Evolutionary conservation across 805 yeast species (phyloP).

Genomic region (Myxozyma vanderwaltii): DNA sequence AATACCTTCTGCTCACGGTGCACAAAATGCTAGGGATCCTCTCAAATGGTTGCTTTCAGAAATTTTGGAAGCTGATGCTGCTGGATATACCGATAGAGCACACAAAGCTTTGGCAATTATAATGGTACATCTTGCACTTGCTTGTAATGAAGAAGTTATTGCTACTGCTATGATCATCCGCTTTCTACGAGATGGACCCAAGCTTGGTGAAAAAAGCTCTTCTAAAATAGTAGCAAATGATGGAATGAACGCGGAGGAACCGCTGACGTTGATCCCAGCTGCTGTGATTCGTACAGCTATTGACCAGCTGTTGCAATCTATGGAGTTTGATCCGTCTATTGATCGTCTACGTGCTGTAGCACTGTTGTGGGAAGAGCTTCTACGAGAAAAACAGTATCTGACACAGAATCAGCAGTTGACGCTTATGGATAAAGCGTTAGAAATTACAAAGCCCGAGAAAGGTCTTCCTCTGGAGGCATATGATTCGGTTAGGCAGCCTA

Average conservation of each 20-base stretch:
- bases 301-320: neutral
- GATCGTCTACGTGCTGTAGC: constrained; percentile 10
- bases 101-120: constrained; percentile 7
- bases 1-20: constrained; percentile 3
- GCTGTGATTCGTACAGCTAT: neutral
- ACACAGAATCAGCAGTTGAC: constrained; percentile 9
- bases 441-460: constrained; percentile 4
- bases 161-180: constrained; percentile 18
- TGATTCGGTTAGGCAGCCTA: neutral
- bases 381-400: constrained; percentile 1
- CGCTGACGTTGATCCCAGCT: neutral
- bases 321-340: neutral
- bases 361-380: constrained; percentile 13
- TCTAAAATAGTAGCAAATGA: neutral
- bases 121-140: constrained; percentile 21
- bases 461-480: neutral
- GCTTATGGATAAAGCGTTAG: constrained; percentile 19
- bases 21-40: constrained; percentile 7
- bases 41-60: constrained; percentile 13
- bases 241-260: too few species aligned
- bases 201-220: neutral
- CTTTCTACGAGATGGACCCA: neutral
- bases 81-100: constrained; percentile 3
- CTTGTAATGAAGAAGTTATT: constrained; percentile 4
- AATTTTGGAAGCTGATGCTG: constrained; percentile 5